Evolutionary conservation across 768 basidiomycete genomes (phyloP), one percentile per base, ranked within the genome.

Genomic region (Podaxis carcinomalis): DNA sequence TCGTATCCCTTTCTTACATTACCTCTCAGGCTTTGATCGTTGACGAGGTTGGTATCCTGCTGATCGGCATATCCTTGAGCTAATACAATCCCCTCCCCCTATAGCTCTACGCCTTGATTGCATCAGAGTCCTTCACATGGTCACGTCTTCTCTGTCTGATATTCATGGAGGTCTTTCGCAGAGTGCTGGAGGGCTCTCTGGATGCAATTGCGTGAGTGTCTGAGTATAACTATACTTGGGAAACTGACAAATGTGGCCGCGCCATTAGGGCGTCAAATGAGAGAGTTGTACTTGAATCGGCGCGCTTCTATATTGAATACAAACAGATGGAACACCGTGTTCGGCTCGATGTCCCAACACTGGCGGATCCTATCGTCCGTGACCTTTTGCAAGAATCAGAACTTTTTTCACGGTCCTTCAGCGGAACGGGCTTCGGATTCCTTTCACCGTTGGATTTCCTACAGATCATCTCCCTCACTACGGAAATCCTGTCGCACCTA

Each of bases 381-480:
- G 90, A 92, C 69, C 82, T 93, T 46, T 78, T 93, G n/a, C 87
- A 90, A 62, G 91, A 93, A 74, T 90, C 92, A 40, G 92, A 93
- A 69, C 80, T 90, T 36, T 93, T 93, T 68, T 88, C 89, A 46
- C 83, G 89, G 61, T 93, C 92, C 10, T 92, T 93, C 72, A 83
- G 80, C 66, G 89, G 89, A 46, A 83, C 87, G 39, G 83, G 88
- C 10, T 91, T 93, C 69, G 91, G 91, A 14, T 79, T 92, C 32
- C 78, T 92, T 65, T 91, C 89, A 2, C 92, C 91, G 6, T 80
- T 92, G 59, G 91, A 93, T 68, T 84, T 91, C 65, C 78, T 92
- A 66, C 87, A 88, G 65, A 76, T 92, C 66, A 74, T 93, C 64
- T 85, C 88, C 44, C 78, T 90, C 56, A 60, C 86, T 19, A 85